phyloP scores from a whole-genome alignment of 768 basidiomycete genomes.

The Lactarius tabidus region DNA sequence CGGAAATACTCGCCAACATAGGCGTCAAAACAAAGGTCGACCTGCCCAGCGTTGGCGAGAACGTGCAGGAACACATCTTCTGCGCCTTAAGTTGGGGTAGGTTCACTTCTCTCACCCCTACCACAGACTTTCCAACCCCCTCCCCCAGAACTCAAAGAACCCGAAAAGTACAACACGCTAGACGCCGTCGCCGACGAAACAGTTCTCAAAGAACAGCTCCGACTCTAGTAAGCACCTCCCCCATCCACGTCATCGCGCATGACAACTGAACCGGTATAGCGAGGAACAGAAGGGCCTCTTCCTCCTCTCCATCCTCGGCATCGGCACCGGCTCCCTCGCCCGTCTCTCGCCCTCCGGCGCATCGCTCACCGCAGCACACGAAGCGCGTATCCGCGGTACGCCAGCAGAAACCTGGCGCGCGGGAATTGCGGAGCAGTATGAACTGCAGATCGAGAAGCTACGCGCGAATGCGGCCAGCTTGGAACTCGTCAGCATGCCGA shows the following conservation, averaged over 20 bases:
- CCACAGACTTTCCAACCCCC: background rate
- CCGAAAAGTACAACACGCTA: conserved; percentile 30
- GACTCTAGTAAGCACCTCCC: conserved; percentile 33
- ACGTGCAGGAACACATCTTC: conserved; percentile 50
- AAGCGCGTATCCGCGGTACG: conserved; percentile 28
- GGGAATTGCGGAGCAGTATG: conserved; percentile 39
- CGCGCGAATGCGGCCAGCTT: conserved; percentile 30
- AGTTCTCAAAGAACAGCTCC: conserved; percentile 30
- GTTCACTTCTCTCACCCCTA: background rate
- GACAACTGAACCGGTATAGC: conserved; percentile 23
- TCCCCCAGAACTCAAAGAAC: conserved; percentile 32
- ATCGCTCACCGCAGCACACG: conserved; percentile 28
- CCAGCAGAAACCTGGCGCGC: conserved; percentile 30
- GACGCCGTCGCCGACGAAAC: conserved; percentile 33
- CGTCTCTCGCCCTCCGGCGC: conserved; percentile 27
- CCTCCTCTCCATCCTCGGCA: conserved; percentile 30
- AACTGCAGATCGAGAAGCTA: conserved; percentile 37
- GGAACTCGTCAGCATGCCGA: conserved; percentile 35
- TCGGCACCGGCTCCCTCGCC: conserved; percentile 28
- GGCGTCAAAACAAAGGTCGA: conserved; percentile 40
- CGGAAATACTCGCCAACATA: conserved; percentile 37
- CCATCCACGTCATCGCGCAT: background rate
- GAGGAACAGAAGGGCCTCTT: conserved; percentile 29
- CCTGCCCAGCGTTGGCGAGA: conserved; percentile 48
- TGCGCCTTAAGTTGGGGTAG: conserved; percentile 30